Base-by-base conservation (phyloP, 306 rosid species). In the Citrullus colocynthis region DNA sequence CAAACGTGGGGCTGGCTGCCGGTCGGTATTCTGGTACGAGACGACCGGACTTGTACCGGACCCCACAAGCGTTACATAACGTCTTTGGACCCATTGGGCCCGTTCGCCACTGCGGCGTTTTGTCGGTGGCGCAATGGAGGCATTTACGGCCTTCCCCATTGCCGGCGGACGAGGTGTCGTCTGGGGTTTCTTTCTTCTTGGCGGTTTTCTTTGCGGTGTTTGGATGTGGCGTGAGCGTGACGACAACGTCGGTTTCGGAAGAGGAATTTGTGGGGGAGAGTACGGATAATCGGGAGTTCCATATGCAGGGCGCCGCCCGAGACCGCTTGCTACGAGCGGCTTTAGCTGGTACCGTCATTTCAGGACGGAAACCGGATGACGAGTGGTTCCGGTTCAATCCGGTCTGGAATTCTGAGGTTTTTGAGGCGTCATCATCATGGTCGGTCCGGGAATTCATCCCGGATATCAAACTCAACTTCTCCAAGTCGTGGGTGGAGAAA, bases 261-360 rank as follows among this genome's bases (percentile, higher is more conserved):
- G 88, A 51, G 14, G 86, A 69, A 3, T 83, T 65, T 0, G 84
- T 59, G 4, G 91, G 87, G 2, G 97, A 86, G 58, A 89, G 83
- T 3, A 79, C 90, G 32, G 88, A 86, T 14, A 95, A 84, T 18
- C 96, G 88, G 2, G 99, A 92, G 20, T 85, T 85, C 99, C 99
- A 95, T 58, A 88, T 89, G 88, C 97, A 85, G 48, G 97, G 96
- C 4, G 92, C 77, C 2, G 85, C 93, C 21, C 99, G 90, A 4
- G 93, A 86, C 2, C 96, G 84, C 82, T 95, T 95, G 91, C 97
- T 95, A 1, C 99, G 88, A 15, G 99, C 97, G 14, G 99, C 97
- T 83, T 92, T 95, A 0, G 90, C 97, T 0, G 93, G 96, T 6
- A 92, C 93, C 6, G 89, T 83, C 64, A 90, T 74, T 4, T 90